A percentile compares a stretch with the other conserved stretches of the same genome.
Conservation (phyloP, 208 protist genomes). For the Herpetomonas samuelpessoai region DNA sequence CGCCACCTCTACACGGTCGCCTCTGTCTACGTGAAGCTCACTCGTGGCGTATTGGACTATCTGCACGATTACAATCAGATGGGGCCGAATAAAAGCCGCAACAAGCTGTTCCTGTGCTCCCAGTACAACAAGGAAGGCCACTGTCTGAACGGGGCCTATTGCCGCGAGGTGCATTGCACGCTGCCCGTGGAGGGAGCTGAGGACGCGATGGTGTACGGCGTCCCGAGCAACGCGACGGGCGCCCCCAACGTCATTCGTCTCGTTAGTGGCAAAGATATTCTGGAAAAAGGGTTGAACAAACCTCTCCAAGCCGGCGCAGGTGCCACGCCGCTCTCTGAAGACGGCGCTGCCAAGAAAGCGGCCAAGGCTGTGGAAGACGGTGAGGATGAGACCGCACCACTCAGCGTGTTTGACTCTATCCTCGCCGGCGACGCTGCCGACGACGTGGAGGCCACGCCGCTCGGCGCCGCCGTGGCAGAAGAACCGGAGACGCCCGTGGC, state of each 20-base stretch:
- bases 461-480: not conserved
- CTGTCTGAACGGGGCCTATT: conserved; percentile 61
- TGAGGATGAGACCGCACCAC: not conserved
- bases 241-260: conserved; percentile 36
- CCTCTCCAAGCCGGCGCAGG: not conserved
- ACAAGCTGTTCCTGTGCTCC: conserved; percentile 68
- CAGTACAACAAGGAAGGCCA: conserved; percentile 36
- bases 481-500: conserved; percentile 9
- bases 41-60: conserved; percentile 72
- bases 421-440: conserved; percentile 1
- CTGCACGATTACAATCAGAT: conserved; percentile 76
- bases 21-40: conserved; percentile 51
- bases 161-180: conserved; percentile 73
- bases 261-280: conserved; percentile 24
- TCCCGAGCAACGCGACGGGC: conserved; percentile 72
- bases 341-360: conserved; percentile 3
- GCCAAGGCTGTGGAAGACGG: conserved; percentile 14
- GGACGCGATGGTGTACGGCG: conserved; percentile 45
- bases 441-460: not conserved
- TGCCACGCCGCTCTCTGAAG: not conserved
- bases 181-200: conserved; percentile 43
- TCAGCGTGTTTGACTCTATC: conserved; percentile 24
- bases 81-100: conserved; percentile 74
- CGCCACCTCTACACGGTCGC: conserved; percentile 61
- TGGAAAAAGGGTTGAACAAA: conserved; percentile 33